Conservation (phyloP, 2,329 filamentous ascomycete genomes). For the Ophiostoma angusticollis region DNA sequence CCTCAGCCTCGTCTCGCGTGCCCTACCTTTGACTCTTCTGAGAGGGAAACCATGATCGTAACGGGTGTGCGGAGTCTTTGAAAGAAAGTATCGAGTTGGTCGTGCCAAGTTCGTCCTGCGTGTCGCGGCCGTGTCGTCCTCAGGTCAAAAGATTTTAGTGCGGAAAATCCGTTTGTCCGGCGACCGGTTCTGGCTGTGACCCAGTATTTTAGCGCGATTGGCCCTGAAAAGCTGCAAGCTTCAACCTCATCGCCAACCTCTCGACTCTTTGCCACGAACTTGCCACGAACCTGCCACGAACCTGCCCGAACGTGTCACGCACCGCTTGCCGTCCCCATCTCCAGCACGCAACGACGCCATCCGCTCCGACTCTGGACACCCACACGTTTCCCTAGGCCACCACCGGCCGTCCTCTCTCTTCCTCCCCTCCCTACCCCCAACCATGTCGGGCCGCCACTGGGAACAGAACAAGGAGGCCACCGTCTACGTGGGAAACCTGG, state of each 20-base stretch:
- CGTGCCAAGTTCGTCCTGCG: too few species aligned
- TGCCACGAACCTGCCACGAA: too few species aligned
- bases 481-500: slow-evolving; percentile 95
- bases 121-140: too few species aligned
- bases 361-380: too few species aligned
- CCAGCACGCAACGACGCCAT: too few species aligned
- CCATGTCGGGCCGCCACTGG: slow-evolving; percentile 34
- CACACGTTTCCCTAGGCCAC: not conserved
- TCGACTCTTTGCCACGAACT: too few species aligned
- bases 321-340: too few species aligned
- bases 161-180: slow-evolving; percentile 7
- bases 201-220: too few species aligned
- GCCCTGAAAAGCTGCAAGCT: too few species aligned
- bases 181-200: not conserved
- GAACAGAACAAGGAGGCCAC: slow-evolving; percentile 98
- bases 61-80: not conserved
- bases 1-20: too few species aligned
- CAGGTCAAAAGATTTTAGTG: slow-evolving; percentile 1
- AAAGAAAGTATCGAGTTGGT: not conserved
- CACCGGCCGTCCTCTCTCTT: not conserved
- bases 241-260: too few species aligned
- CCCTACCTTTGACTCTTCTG: slow-evolving; percentile 89
- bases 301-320: too few species aligned
- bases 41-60: slow-evolving; percentile 50
- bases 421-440: slow-evolving; percentile 8